Base-by-base conservation (phyloP, 768 basidiomycete species). In the Punctularia strigosozonata region DNA sequence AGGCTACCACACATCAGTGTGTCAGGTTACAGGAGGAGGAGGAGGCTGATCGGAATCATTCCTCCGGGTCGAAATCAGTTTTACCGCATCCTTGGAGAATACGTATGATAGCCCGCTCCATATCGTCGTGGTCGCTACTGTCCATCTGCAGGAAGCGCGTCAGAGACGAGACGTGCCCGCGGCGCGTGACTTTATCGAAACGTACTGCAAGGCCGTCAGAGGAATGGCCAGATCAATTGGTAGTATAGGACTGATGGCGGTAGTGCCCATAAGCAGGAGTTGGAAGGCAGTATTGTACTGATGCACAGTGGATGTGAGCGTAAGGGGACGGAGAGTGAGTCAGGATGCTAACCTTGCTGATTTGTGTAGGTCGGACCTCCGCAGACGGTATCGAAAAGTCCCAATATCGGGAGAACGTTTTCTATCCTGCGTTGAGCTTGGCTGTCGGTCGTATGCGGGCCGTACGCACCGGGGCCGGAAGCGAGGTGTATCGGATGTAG, bases 361-460 rank as follows among this genome's bases (percentile, higher is more conserved):
- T 91, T n/a, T 59, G 60, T 8, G 95, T 98, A 0, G 94, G 94
- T 22, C 75, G 75, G 10, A 98, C 90, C 59, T 95, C 92, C 1
- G 90, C 94, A 1, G 91, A 94, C 2, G 95, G 90, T 37, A 95
- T 77, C 7, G 86, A 85, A 45, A 95, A 88, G 55, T 97, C 87
- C 87, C 92, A 99, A 60, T 98, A 99, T 24, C 95, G 76, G 19
- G 64, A 56, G 53, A 89, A 82, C 0, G 91, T 95, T 88, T 88
- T 87, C 85, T 92, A 40, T 36, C 19, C 39, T 44, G 25, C 23
- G 31, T 31, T 14, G 40, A 31, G 48, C 28, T 31, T 25, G 37
- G 20, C 37, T 24, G 25, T 28, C 13, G 15, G 25, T 31, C 22
- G 22, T 19, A 18, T n/a, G 21, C 46, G 15, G 25, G 43, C 28